A percentile compares a stretch with the other conserved stretches of the same genome.
Evolutionary conservation across 805 yeast species (phyloP).

Genomic region (Cyberlindnera meyerae): DNA sequence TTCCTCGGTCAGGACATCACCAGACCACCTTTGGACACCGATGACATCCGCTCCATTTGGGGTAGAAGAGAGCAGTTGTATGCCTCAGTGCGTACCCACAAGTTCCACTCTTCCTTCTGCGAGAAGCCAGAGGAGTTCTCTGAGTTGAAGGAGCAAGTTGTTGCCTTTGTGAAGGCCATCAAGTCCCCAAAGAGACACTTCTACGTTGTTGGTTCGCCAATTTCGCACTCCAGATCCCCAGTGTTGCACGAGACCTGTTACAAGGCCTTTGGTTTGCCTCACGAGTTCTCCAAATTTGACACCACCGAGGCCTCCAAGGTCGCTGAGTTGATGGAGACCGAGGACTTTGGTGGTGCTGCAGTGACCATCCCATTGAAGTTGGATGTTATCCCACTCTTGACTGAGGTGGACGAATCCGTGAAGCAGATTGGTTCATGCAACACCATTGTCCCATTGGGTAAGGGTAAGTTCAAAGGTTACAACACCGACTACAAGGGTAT

Average conservation of each 20-base stretch:
- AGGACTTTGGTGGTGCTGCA: slow-evolving; percentile 85
- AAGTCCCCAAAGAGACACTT: slow-evolving; percentile 45
- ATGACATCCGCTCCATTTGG: slow-evolving; percentile 83
- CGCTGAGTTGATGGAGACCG: slow-evolving; percentile 41
- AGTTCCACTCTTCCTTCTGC: slow-evolving; percentile 75
- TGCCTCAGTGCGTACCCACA: slow-evolving; percentile 70
- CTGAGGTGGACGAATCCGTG: slow-evolving; percentile 72
- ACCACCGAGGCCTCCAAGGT: slow-evolving; percentile 59
- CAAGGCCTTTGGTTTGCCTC: slow-evolving; percentile 70
- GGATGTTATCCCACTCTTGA: slow-evolving; percentile 64
- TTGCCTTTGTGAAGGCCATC: slow-evolving; percentile 61
- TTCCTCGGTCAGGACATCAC: slow-evolving; percentile 74
- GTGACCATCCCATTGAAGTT: slow-evolving; percentile 91
- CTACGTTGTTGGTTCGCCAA: slow-evolving; percentile 77
- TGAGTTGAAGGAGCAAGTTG: slow-evolving; percentile 54
- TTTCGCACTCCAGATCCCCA: slow-evolving; percentile 87
- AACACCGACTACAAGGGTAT: slow-evolving; percentile 97
- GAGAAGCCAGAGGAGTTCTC: slow-evolving; percentile 46
- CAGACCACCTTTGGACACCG: slow-evolving; percentile 75
- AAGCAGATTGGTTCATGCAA: slow-evolving; percentile 88
- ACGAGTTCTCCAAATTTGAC: slow-evolving; percentile 62
- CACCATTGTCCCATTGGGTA: slow-evolving; percentile 59
- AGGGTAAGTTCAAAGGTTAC: slow-evolving; percentile 62
- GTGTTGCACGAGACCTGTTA: slow-evolving; percentile 78
- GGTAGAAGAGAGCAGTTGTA: slow-evolving; percentile 74